phyloP scores from a whole-genome alignment of 129 eudicot genomes.

The Centella asiatica region DNA sequence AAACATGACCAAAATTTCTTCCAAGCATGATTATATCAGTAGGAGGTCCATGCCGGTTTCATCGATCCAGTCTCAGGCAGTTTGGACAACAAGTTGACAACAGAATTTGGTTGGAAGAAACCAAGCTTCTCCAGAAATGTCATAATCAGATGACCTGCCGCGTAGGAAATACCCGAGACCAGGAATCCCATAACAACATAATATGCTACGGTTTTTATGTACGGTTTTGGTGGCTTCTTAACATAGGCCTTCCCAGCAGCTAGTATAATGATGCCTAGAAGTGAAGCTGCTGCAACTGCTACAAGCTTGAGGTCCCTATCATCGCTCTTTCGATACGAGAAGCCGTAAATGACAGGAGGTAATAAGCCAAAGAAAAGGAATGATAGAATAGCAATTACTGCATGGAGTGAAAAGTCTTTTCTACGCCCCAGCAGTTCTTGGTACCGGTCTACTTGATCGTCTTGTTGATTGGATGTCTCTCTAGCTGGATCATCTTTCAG shows the following conservation, averaged over 20 bases:
- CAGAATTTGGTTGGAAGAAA: slow-evolving; percentile 32
- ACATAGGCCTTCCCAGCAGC: slow-evolving; percentile 58
- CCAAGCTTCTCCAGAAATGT: slow-evolving; percentile 49
- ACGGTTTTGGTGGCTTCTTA: slow-evolving; percentile 41
- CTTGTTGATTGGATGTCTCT: slow-evolving; percentile 17
- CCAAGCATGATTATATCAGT: too few species aligned
- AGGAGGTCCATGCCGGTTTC: slow-evolving; percentile 28
- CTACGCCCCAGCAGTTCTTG: slow-evolving; percentile 55
- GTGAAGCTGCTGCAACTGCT: slow-evolving; percentile 49
- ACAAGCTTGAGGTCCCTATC: slow-evolving; percentile 54
- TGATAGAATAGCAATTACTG: slow-evolving; percentile 39
- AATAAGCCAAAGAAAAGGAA: slow-evolving; percentile 60
- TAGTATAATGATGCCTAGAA: slow-evolving; percentile 44
- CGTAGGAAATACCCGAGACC: slow-evolving; percentile 65
- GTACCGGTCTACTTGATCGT: slow-evolving; percentile 35
- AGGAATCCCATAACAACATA: slow-evolving; percentile 43
- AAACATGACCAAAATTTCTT: too few species aligned
- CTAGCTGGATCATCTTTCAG: slow-evolving; percentile 33
- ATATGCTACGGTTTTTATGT: slow-evolving; percentile 35
- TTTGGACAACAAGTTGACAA: too few species aligned
- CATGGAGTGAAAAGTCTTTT: slow-evolving; percentile 49
- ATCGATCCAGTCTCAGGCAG: slow-evolving; percentile 13
- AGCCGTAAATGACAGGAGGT: slow-evolving; percentile 56
- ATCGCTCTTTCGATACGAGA: slow-evolving; percentile 54
- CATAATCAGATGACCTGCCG: slow-evolving; percentile 42